phyloP scores from a whole-genome alignment of 345 rosid species.

The Citropsis articulata region DNA sequence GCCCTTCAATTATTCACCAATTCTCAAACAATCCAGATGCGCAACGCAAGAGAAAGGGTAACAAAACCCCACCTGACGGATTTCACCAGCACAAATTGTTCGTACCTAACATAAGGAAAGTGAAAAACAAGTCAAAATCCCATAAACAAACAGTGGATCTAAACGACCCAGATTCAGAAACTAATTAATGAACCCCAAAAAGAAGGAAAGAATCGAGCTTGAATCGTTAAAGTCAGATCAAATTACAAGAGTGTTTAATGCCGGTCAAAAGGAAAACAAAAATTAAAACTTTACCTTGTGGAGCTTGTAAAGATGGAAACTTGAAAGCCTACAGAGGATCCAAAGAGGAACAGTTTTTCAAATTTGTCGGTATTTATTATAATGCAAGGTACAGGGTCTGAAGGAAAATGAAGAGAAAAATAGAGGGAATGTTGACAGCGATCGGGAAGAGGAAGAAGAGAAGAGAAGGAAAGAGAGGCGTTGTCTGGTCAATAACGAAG shows the following conservation, averaged over 20 bases:
- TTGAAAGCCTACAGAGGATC: not conserved
- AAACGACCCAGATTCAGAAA: not conserved
- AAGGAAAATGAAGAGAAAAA: not conserved
- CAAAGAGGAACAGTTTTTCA: not conserved
- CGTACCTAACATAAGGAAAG: not conserved
- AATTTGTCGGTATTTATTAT: not conserved
- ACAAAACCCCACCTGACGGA: not conserved
- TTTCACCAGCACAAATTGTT: not conserved
- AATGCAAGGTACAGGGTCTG: not conserved
- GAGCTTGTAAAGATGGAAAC: not conserved
- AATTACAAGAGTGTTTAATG: not conserved
- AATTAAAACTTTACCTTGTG: not conserved
- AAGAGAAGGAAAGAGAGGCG: not conserved
- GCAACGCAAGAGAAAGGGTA: not conserved
- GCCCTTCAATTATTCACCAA: constrained; percentile 19
- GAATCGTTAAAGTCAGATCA: constrained; percentile 2
- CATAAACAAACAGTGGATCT: constrained; percentile 8
- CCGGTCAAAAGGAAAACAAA: not conserved
- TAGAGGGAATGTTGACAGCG: not conserved
- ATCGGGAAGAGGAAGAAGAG: not conserved
- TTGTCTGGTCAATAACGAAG: constrained; percentile 29
- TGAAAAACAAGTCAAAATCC: not conserved
- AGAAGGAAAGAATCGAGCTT: not conserved
- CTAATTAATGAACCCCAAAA: not conserved
- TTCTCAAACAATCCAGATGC: constrained; percentile 14